Conservation (phyloP, 306 rosid species). For the Herpetospermum pedunculosum region DNA sequence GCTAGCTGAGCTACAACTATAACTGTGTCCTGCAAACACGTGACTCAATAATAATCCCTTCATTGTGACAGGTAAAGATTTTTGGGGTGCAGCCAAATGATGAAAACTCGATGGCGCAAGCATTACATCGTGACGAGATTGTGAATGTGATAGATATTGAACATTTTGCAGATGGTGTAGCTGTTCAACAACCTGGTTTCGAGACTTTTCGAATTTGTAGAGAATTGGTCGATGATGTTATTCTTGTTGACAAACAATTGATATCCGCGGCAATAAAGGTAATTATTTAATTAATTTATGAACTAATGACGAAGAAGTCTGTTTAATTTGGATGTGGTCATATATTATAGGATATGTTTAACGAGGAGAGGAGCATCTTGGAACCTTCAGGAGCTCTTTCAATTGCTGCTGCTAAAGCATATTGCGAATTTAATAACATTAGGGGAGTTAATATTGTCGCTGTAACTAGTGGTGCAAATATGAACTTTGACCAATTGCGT, state of each 20-base stretch:
- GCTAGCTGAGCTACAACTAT: too few relatives aligned
- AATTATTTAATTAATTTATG: too few relatives aligned
- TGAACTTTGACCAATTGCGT: slow-evolving; percentile 84
- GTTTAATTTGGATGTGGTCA: too few relatives aligned
- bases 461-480: slow-evolving; percentile 85
- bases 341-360: slow-evolving; percentile 98
- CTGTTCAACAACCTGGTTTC: slow-evolving; percentile 84
- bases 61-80: slow-evolving; percentile 32
- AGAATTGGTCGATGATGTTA: slow-evolving; percentile 70
- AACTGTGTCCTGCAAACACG: too few relatives aligned
- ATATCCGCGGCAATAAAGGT: slow-evolving; percentile 89
- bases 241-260: slow-evolving; percentile 75
- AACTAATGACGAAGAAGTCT: too few relatives aligned
- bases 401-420: slow-evolving; percentile 92
- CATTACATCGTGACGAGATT: slow-evolving; percentile 67
- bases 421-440: slow-evolving; percentile 72
- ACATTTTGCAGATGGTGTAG: slow-evolving; percentile 93
- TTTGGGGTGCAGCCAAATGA: slow-evolving; percentile 88
- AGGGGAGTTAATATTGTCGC: slow-evolving; percentile 71
- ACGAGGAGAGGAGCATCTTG: slow-evolving; percentile 76
- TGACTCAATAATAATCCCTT: too few relatives aligned
- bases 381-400: slow-evolving; percentile 98
- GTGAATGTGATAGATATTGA: slow-evolving; percentile 46
- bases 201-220: slow-evolving; percentile 77
- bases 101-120: slow-evolving; percentile 83